Percentiles rank a stretch among this genome's conserved stretches.
phyloP scores from a whole-genome alignment of 2,329 filamentous ascomycete species.

The Colletotrichum viniferum region DNA sequence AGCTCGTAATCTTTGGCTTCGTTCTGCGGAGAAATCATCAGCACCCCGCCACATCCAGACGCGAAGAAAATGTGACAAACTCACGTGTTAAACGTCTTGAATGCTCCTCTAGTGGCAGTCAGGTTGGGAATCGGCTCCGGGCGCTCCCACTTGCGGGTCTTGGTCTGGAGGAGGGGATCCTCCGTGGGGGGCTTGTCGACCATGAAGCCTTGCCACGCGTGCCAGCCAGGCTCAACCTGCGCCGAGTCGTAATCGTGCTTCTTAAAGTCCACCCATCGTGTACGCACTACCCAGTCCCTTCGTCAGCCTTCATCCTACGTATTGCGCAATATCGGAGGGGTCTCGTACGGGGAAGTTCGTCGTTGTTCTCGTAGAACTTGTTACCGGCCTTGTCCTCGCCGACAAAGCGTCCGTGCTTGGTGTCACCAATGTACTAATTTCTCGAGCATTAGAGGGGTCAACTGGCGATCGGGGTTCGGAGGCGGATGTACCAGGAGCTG shows the following conservation, averaged over 20 bases:
- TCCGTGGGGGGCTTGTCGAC: constrained; percentile 84
- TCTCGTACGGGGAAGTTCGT: constrained; percentile 84
- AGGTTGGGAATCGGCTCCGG: constrained; percentile 73
- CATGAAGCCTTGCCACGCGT: constrained; percentile 95
- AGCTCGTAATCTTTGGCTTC: constrained; percentile 58
- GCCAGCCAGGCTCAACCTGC: constrained; percentile 96
- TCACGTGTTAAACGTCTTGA: constrained; percentile 94
- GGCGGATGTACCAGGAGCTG: constrained; percentile 82
- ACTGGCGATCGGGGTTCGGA: constrained; percentile 19
- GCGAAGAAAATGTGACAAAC: constrained; percentile 40
- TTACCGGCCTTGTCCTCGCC: constrained; percentile 91
- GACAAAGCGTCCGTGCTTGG: constrained; percentile 88
- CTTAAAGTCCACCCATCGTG: constrained; percentile 97
- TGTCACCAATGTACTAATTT: constrained; percentile 75
- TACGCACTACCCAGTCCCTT: constrained; percentile 69
- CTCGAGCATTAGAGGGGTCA: constrained; percentile 21
- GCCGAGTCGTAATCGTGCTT: constrained; percentile 80
- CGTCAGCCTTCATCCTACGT: constrained; percentile 11
- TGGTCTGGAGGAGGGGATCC: constrained; percentile 73
- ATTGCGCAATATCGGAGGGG: background rate
- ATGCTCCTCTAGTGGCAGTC: constrained; percentile 79
- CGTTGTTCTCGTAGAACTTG: constrained; percentile 96
- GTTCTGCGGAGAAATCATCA: constrained; percentile 37
- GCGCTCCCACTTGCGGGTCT: constrained; percentile 77
- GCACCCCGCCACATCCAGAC: background rate